Evolutionary conservation across 2,329 filamentous ascomycete genomes (phyloP).

Genomic region (Trichoderma pleuroti): DNA sequence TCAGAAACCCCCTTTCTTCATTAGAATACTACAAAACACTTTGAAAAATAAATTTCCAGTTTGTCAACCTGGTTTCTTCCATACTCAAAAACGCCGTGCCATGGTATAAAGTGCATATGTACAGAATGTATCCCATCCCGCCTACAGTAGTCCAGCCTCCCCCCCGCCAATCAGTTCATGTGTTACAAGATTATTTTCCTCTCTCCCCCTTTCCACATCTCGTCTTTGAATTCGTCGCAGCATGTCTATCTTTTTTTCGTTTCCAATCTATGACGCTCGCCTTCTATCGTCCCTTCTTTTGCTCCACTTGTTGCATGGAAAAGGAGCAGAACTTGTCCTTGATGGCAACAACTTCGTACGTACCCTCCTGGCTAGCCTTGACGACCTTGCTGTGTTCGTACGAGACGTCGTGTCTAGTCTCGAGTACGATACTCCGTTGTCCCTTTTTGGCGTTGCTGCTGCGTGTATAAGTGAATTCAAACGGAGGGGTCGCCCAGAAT

Average conservation of each 20-base stretch:
- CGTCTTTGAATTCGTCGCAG: constrained; percentile 7
- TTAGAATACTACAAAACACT: constrained; percentile 10
- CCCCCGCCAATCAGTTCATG: neutral
- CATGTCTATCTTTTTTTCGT: constrained; percentile 8
- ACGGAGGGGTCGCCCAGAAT: constrained; percentile 92
- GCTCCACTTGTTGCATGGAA: constrained; percentile 63
- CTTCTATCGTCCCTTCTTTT: constrained; percentile 35
- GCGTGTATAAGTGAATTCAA: constrained; percentile 95
- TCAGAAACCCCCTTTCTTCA: neutral
- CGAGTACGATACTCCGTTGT: constrained; percentile 74
- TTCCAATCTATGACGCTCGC: neutral
- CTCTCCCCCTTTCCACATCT: constrained; percentile 4
- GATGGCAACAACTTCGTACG: constrained; percentile 95
- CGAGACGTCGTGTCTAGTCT: constrained; percentile 84
- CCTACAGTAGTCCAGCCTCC: constrained; percentile 11
- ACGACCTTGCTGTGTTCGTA: constrained; percentile 78
- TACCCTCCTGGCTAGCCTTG: constrained; percentile 86
- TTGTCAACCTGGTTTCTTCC: constrained; percentile 17
- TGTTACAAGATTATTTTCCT: constrained; percentile 1
- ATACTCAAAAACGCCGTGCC: constrained; percentile 33
- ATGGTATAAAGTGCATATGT: constrained; percentile 39
- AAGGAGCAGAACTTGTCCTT: constrained; percentile 92
- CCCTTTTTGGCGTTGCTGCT: constrained; percentile 80
- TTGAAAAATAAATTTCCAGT: constrained; percentile 2
- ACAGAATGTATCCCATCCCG: constrained; percentile 24